Base-by-base conservation (phyloP, 805 yeast species). In the Kazachstania kunashirensis region DNA sequence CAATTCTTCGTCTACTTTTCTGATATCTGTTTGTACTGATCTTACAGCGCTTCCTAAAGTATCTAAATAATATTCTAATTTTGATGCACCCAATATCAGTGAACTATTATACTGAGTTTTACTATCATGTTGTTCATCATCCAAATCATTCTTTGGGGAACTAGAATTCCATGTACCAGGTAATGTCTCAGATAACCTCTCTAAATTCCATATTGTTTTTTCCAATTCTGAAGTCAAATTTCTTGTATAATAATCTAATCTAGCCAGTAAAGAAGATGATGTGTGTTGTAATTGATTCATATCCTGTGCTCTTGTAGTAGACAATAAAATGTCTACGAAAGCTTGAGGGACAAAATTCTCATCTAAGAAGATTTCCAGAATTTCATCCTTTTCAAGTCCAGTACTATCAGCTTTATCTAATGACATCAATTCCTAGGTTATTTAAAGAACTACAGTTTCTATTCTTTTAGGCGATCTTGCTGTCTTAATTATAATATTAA, bases 331-430 rank as follows among this genome's bases (percentile, higher is more conserved):
- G 51, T 81, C 84, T 14, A 81, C 67, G 47, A 71, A 81, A 28
- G 73, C 73, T 37, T 73, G 71, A 1, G 85, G 81, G 13, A 70
- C 73, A 50, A 79, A 80, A 18, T 71, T 73, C 15, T 69, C 72
- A 43, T 79, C 84, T 42, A 78, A 76, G 61, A 81, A 81, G 76
- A 80, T 79, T 10, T 74, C 59, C 3, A 79, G 55, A 1, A 78
- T 65, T 12, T 73, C 72, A 37, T 59, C 59, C 25, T 30, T 30
- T 17, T 57, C 41, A 16, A n/a, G n/a, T n/a, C n/a, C n/a, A n/a
- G n/a, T n/a, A n/a, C n/a, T n/a, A n/a, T n/a, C n/a, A n/a, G n/a
- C n/a, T n/a, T n/a, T n/a, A n/a, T n/a, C n/a, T n/a, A n/a, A n/a
- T n/a, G n/a, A n/a, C n/a, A n/a, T n/a, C n/a, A n/a, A n/a, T n/a